These are phyloP conservation scores for Falciphora oryzae DNA, from an alignment of 2,329 filamentous ascomycete species.

Conservation along the genomic window DNA sequence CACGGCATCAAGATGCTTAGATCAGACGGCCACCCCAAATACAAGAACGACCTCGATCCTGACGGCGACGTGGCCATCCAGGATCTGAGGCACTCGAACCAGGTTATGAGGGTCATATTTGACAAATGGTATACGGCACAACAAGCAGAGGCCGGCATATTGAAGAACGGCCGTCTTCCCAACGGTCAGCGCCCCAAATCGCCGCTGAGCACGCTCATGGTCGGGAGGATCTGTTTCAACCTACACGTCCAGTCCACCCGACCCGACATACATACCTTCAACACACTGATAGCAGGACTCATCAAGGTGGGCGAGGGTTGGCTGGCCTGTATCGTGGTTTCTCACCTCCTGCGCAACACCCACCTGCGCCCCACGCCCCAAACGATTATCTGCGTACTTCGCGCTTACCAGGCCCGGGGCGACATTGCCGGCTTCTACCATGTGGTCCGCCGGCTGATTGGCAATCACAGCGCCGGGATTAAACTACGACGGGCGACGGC, in stretches of 20 bases:
- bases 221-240: slow-evolving; percentile 55
- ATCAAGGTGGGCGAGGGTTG: slow-evolving; percentile 41
- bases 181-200: not conserved
- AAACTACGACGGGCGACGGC: slow-evolving; percentile 24
- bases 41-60: slow-evolving; percentile 18
- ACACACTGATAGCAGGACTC: slow-evolving; percentile 64
- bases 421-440: slow-evolving; percentile 38
- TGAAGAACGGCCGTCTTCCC: not conserved
- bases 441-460: slow-evolving; percentile 40
- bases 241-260: slow-evolving; percentile 55
- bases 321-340: slow-evolving; percentile 47
- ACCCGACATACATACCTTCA: slow-evolving; percentile 65
- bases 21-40: slow-evolving; percentile 28
- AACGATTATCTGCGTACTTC: slow-evolving; percentile 43
- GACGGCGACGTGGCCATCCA: not conserved
- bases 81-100: not conserved
- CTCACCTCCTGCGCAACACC: slow-evolving; percentile 41
- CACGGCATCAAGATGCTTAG: slow-evolving; percentile 26
- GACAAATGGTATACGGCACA: not conserved
- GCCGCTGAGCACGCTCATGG: slow-evolving; percentile 9
- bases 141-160: not conserved
- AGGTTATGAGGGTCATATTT: not conserved
- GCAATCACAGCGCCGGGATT: slow-evolving; percentile 33
- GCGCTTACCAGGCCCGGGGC: slow-evolving; percentile 39
- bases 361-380: slow-evolving; percentile 41